These are phyloP conservation scores for Myrica gale DNA, from an alignment of 306 rosid genomes.

Conservation along the genomic window DNA sequence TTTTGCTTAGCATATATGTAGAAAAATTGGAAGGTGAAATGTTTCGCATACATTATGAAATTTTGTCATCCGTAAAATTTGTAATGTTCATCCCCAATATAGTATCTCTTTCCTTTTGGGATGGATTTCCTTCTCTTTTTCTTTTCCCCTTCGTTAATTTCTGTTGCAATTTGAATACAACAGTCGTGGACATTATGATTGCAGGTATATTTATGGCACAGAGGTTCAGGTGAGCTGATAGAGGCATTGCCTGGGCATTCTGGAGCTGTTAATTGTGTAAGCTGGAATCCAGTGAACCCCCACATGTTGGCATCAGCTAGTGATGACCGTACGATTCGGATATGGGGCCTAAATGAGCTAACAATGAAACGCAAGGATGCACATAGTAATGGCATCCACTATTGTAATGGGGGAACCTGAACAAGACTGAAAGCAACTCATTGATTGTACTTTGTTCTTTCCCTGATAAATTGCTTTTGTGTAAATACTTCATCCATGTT, in stretches of 20 bases:
- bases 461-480: constrained; percentile 58
- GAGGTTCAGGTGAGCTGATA: constrained; percentile 71
- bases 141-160: no score
- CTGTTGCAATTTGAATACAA: no score
- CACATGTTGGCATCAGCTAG: constrained; percentile 98
- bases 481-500: constrained; percentile 67
- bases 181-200: not conserved
- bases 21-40: not conserved
- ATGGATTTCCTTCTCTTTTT: no score
- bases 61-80: no score
- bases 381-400: constrained; percentile 70
- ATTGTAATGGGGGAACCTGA: constrained; percentile 84
- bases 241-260: constrained; percentile 84
- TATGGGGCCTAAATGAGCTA: constrained; percentile 83
- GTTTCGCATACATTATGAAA: no score
- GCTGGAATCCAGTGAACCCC: constrained; percentile 94
- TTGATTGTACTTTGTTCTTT: constrained; percentile 41
- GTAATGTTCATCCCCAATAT: no score
- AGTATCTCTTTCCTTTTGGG: no score
- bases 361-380: constrained; percentile 52
- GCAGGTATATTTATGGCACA: constrained; percentile 91
- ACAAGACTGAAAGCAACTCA: constrained; percentile 22
- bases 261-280: constrained; percentile 90
- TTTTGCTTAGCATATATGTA: not conserved
- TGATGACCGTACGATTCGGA: constrained; percentile 88